Percentiles rank a stretch among this genome's conserved stretches.
Evolutionary conservation across 495 filamentous ascomycete genomes (phyloP).

Genomic region (Aspergillus funiculosus): DNA sequence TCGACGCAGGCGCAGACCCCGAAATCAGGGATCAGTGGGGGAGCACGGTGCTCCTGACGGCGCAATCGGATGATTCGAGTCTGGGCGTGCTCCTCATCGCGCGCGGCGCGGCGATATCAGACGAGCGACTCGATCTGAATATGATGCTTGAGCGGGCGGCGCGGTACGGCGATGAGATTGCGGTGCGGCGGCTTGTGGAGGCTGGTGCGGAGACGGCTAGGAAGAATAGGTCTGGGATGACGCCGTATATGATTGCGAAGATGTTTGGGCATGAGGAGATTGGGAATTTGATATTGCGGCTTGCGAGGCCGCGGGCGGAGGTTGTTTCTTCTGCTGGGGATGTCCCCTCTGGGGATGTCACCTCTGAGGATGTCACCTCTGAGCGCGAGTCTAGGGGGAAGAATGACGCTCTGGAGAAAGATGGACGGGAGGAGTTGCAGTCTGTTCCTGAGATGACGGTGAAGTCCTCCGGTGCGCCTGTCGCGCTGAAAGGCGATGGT

Average conservation of each 20-base stretch:
- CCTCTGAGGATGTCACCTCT: too few species aligned
- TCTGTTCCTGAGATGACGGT: too few species aligned
- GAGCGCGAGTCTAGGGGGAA: too few species aligned
- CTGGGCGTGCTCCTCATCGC: not conserved
- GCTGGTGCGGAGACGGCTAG: slow-evolving; percentile 3
- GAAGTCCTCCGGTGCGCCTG: too few species aligned
- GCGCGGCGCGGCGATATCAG: not conserved
- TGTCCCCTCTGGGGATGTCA: too few species aligned
- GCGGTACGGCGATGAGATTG: not conserved
- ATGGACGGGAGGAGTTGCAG: too few species aligned
- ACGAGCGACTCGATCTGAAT: not conserved
- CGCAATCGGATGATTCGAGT: not conserved
- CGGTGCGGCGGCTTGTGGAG: not conserved
- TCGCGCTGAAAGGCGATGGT: too few species aligned
- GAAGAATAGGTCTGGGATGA: not conserved
- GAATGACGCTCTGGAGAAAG: too few species aligned
- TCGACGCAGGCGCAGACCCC: not conserved
- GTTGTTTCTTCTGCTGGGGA: too few species aligned
- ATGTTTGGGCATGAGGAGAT: not conserved
- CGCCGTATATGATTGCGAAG: slow-evolving; percentile 5
- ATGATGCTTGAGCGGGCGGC: not conserved
- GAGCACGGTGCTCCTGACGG: not conserved
- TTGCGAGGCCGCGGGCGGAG: not conserved
- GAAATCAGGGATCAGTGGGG: not conserved
- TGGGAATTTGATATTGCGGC: slow-evolving; percentile 4